phyloP scores from a whole-genome alignment of 2,329 filamentous ascomycete genomes.

The Venturiaceae sp. region DNA sequence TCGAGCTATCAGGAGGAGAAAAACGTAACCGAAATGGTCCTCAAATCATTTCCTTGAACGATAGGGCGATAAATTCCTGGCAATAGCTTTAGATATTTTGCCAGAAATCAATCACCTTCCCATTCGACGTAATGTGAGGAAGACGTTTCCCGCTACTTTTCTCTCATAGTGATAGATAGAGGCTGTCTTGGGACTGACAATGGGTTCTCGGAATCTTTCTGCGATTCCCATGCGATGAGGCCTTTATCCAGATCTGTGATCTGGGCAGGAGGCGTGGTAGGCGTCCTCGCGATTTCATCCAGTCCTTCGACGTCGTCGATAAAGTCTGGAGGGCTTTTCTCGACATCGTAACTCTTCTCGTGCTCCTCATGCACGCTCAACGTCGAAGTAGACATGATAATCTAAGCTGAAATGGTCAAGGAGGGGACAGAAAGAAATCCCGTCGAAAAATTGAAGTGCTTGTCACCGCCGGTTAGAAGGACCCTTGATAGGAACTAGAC shows the following conservation, averaged over 20 bases:
- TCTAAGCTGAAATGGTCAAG: too few relatives aligned
- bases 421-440: neutral
- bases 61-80: too few relatives aligned
- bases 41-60: too few relatives aligned
- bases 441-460: neutral
- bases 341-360: neutral
- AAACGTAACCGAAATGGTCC: too few relatives aligned
- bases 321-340: neutral
- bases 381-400: neutral
- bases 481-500: neutral
- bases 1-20: too few relatives aligned
- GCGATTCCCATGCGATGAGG: constrained; percentile 8
- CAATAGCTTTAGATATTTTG: too few relatives aligned
- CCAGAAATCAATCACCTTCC: too few relatives aligned
- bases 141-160: too few relatives aligned
- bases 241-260: constrained; percentile 8
- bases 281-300: neutral
- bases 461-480: neutral
- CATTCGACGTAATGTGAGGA: too few relatives aligned
- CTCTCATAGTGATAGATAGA: neutral
- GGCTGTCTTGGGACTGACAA: neutral
- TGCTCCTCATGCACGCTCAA: neutral
- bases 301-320: constrained; percentile 1
- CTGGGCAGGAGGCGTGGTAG: neutral
- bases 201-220: constrained; percentile 5